These are phyloP conservation scores for Linum lewisii DNA, from an alignment of 345 rosid species.

Conservation along the genomic window DNA sequence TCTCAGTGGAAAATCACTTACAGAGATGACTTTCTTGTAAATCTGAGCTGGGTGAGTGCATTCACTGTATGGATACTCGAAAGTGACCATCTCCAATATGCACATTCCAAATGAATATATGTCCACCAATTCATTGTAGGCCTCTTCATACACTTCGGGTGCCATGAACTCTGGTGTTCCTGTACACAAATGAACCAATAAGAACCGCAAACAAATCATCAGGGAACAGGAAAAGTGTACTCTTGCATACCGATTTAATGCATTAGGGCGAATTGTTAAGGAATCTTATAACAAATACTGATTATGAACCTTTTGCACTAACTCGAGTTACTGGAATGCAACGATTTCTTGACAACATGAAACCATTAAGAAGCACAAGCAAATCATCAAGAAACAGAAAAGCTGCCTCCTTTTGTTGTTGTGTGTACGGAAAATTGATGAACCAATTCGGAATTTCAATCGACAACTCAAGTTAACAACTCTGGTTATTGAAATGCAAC, in stretches of 20 bases:
- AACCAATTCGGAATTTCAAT: too few relatives aligned
- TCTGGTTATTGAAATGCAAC: too few relatives aligned
- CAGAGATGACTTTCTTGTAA: conserved; percentile 96
- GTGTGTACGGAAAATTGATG: too few relatives aligned
- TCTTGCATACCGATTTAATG: too few relatives aligned
- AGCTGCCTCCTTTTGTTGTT: too few relatives aligned
- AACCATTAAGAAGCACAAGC: neutral
- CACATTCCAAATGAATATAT: conserved; percentile 98
- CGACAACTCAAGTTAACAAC: too few relatives aligned
- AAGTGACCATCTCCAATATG: conserved; percentile 92
- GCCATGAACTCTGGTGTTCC: conserved; percentile 99
- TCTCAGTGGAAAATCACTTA: conserved; percentile 31
- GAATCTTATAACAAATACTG: too few relatives aligned
- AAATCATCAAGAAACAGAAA: too few relatives aligned
- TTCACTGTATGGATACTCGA: conserved; percentile 94
- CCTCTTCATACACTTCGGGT: conserved; percentile 96
- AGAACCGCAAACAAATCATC: neutral
- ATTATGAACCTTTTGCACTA: too few relatives aligned
- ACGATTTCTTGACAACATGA: too few relatives aligned
- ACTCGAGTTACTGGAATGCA: too few relatives aligned
- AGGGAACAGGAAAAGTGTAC: conserved; percentile 4
- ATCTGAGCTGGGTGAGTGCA: conserved; percentile 95
- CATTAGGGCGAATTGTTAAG: too few relatives aligned
- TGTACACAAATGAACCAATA: conserved; percentile 18
- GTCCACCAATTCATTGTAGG: conserved; percentile 92